Base-by-base conservation (phyloP, 305 asterid species). In the Nicotiana rustica region DNA sequence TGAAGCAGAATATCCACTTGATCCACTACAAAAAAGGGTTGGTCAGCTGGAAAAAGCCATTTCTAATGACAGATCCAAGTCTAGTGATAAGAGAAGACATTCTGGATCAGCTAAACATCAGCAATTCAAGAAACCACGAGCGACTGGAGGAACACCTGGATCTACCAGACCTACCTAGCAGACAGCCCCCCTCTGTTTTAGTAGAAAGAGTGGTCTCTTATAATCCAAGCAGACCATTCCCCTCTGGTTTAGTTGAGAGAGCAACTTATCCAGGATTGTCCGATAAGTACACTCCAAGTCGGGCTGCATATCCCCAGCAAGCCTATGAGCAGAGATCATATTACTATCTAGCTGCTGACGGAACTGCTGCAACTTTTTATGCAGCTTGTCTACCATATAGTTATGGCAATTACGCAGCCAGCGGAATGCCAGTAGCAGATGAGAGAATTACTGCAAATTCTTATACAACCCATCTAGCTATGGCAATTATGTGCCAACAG, bases 11-110 rank as follows among this genome's bases (percentile, higher is more conserved):
- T 25, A 25, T 25, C 29, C 29, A 25, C 29, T 25, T 25, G 29
- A 25, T 25, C 29, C 29, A 83, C 80, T 83, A 15, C 85, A 33
- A 44, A 83, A 71, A 67, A 78, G 85, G 80, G 82, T 79, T 38
- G 18, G 55, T 79, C 81, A 73, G 81, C 78, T 85, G 79, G 83
- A 80, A 25, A 25, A 25, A 25, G 29, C 29, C 29, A 25, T 25
- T 25, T 25, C 29, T 25, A 25, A 25, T 25, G 78, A 78, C 78
- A 25, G 38, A 61, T 21, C 78, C 44, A 64, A 25, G 29, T 25
- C 29, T 25, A 25, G 44, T 66, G 78, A 83, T 19, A 77, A 41
- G 82, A 83, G 56, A 55, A 83, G 85, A 52, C 71, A 21, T 4
- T 61, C 78, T 15, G 82, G 73, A 35, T 38, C 64, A 14, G 59